Evolutionary conservation across 2,329 filamentous ascomycete genomes (phyloP).

Genomic region (Sporothrix brasiliensis): DNA sequence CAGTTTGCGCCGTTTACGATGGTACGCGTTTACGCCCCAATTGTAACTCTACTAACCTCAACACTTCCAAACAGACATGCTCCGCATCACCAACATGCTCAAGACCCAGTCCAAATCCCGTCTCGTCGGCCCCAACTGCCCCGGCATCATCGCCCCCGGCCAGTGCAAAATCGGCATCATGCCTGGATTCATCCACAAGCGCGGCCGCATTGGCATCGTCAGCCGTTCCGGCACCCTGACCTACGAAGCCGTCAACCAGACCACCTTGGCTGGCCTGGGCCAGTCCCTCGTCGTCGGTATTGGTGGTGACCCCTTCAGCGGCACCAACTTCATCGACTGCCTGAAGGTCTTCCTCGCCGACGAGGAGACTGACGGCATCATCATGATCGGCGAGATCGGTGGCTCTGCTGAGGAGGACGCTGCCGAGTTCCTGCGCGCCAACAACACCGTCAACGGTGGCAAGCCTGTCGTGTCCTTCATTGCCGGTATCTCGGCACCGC

Average conservation of each 20-base stretch:
- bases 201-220: constrained; percentile 97
- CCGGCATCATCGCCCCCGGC: constrained; percentile 89
- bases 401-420: constrained; percentile 97
- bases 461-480: constrained; percentile 99
- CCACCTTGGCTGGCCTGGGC: constrained; percentile 91
- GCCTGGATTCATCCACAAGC: constrained; percentile 99
- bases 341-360: constrained; percentile 95
- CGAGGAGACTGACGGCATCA: constrained; percentile 95
- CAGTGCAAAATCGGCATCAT: constrained; percentile 99
- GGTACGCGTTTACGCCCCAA: neutral
- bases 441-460: constrained; percentile 80
- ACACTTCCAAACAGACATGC: constrained; percentile 72
- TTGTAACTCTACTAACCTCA: constrained; percentile 25
- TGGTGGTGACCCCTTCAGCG: constrained; percentile 96
- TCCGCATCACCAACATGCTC: constrained; percentile 95
- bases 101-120: constrained; percentile 98
- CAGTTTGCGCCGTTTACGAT: neutral
- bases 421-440: constrained; percentile 88
- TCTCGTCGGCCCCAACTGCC: constrained; percentile 96
- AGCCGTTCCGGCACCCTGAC: constrained; percentile 97
- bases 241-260: constrained; percentile 99
- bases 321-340: constrained; percentile 99
- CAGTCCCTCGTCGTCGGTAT: constrained; percentile 98
- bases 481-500: constrained; percentile 94
- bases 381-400: constrained; percentile 99